phyloP scores from a whole-genome alignment of 1,139 yeast species.

The Citeromyces hawaiiensis region DNA sequence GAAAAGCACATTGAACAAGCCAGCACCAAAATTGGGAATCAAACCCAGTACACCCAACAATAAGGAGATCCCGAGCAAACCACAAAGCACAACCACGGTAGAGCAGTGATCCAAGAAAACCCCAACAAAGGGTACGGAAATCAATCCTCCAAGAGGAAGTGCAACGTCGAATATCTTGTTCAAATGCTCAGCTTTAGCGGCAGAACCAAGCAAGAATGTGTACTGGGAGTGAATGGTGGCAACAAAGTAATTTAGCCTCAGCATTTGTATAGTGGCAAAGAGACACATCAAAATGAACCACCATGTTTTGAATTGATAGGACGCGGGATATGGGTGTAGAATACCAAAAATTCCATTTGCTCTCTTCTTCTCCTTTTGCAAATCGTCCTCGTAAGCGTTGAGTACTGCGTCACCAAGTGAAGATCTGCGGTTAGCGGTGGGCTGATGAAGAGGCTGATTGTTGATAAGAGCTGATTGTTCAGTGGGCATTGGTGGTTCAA shows the following conservation, averaged over 20 bases:
- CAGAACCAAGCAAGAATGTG: slow-evolving; percentile 28
- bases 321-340: slow-evolving; percentile 35
- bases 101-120: slow-evolving; percentile 38
- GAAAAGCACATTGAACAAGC: slow-evolving; percentile 31
- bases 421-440: slow-evolving; percentile 7
- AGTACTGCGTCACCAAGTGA: slow-evolving; percentile 20
- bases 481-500: slow-evolving; percentile 4
- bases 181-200: slow-evolving; percentile 27
- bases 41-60: slow-evolving; percentile 28
- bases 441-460: slow-evolving; percentile 3
- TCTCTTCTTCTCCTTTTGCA: slow-evolving; percentile 12
- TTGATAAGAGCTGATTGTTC: slow-evolving; percentile 12
- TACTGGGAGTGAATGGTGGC: slow-evolving; percentile 48
- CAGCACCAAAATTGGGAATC: slow-evolving; percentile 15
- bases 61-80: slow-evolving; percentile 29
- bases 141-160: slow-evolving; percentile 44
- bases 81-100: slow-evolving; percentile 28
- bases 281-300: slow-evolving; percentile 43
- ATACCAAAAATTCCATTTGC: slow-evolving; percentile 48
- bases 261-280: slow-evolving; percentile 50
- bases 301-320: slow-evolving; percentile 34
- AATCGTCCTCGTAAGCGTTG: slow-evolving; percentile 19
- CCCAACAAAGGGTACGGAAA: slow-evolving; percentile 50
- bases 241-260: slow-evolving; percentile 48
- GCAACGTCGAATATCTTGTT: slow-evolving; percentile 48